Percentiles rank a stretch among this genome's conserved stretches.
phyloP scores from a whole-genome alignment of 1,284 basidiomycete species.

The Coniophora puteana region DNA sequence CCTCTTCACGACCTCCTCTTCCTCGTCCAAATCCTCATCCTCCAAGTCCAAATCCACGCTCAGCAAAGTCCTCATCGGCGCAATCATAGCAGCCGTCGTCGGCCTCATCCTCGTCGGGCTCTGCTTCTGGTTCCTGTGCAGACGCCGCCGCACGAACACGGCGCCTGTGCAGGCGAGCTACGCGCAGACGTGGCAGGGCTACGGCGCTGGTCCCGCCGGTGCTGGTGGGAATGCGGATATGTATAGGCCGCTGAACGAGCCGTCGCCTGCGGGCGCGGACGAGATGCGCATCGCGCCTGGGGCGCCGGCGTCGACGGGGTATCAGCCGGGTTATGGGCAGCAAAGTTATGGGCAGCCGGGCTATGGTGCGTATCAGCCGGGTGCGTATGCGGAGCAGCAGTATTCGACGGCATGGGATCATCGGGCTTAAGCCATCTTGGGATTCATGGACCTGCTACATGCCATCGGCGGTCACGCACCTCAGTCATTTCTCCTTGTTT shows the following conservation, averaged over 20 bases:
- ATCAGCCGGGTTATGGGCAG: conserved; percentile 10
- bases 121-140: conserved; percentile 8
- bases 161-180: not conserved
- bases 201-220: too few species aligned
- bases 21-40: not conserved
- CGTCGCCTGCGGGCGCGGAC: conserved; percentile 24
- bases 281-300: conserved; percentile 22
- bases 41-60: conserved; percentile 5
- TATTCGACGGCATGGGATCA: too few species aligned
- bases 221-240: conserved; percentile 1
- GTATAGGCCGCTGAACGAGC: conserved; percentile 19
- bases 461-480: too few species aligned
- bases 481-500: too few species aligned
- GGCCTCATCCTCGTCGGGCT: conserved; percentile 10
- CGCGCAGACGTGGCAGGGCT: conserved; percentile 9
- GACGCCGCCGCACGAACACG: conserved; percentile 13
- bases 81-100: conserved; percentile 12
- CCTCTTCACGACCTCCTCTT: conserved; percentile 1
- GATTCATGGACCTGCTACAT: too few species aligned
- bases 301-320: conserved; percentile 9
- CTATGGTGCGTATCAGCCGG: too few species aligned
- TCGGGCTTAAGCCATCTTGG: too few species aligned
- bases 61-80: conserved; percentile 11
- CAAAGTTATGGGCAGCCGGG: too few species aligned
- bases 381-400: too few species aligned